Evolutionary conservation across 305 asterid genomes (phyloP), one percentile per base, ranked within the genome.

Genomic region (Fraxinus dipetala): DNA sequence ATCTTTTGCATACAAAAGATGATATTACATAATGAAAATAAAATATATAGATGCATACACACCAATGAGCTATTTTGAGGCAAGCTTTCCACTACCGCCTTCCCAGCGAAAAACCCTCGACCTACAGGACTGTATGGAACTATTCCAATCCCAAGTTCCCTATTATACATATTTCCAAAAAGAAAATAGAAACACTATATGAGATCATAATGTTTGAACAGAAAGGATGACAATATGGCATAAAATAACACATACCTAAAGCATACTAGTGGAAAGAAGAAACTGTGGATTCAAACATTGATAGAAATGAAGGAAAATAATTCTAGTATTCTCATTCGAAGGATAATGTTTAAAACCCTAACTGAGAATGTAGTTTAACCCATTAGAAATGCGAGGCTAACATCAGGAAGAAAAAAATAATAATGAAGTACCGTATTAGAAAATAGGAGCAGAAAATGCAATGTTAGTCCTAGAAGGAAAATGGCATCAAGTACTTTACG

Each of bases 111-210:
- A 45, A 92, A 81, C 4, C 94, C 96, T 30, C 90, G 91, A 13
- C 91, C 94, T 75, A 90, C 79, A 6, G 96, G 94, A 72, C 92
- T 77, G 56, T 88, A 92, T 73, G 96, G 86, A 28, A 92, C 94
- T 77, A 90, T 76, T 43, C 92, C 97, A 5, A 92, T 92, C 59
- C 91, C 94, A 63, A 92, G 93, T 78, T 91, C 91, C 86, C 94
- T 90, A 82, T 2, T 51, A n/a, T 72, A 35, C 30, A 48, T 72
- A 48, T 72, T 77, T 48, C 24, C 45, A 78, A 73, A 4, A 61
- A 1, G 30, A 35, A 35, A 6, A 35, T 8, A 38, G 45, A 38
- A 38, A 8, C 45, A 0, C 45, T 38, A 8, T 38, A 36, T 36
- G 45, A 38, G 11, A 67, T 28, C 74, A 28, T 26, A 30, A 67